Evolutionary conservation across 208 protist species (phyloP).

Genomic region (Trypanosomatidae sp.): DNA sequence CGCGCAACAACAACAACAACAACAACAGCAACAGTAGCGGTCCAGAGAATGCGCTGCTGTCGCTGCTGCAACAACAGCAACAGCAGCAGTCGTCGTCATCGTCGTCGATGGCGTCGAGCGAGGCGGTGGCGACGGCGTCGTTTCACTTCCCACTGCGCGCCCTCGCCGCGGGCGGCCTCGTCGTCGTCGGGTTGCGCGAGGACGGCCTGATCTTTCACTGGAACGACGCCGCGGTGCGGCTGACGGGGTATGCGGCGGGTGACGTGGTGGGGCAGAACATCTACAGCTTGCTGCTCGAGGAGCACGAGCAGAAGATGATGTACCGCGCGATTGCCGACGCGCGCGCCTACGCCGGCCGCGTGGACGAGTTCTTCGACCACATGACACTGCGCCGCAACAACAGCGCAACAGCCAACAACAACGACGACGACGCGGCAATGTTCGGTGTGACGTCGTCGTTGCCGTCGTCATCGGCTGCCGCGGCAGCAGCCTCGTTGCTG

Average conservation of each 20-base stretch:
- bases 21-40: no score
- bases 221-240: slow-evolving; percentile 41
- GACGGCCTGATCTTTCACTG: slow-evolving; percentile 68
- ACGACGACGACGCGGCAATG: background rate
- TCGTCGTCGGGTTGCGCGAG: slow-evolving; percentile 58
- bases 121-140: background rate
- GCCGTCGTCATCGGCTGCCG: background rate
- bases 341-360: slow-evolving; percentile 47
- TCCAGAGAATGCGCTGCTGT: no score
- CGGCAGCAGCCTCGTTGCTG: background rate
- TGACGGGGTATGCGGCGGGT: slow-evolving; percentile 48
- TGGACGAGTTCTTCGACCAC: slow-evolving; percentile 26
- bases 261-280: slow-evolving; percentile 74
- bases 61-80: slow-evolving; percentile 10
- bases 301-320: slow-evolving; percentile 61
- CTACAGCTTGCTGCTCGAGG: slow-evolving; percentile 59
- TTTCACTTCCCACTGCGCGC: slow-evolving; percentile 14
- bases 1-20: no score
- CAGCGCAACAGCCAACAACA: slow-evolving; percentile 5
- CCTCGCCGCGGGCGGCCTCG: slow-evolving; percentile 3
- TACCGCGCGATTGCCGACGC: slow-evolving; percentile 36
- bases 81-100: slow-evolving; percentile 3
- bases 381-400: background rate
- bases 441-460: background rate
- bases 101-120: no score